phyloP scores from a whole-genome alignment of 495 filamentous ascomycete species.

The Evansstolkia leycettana region DNA sequence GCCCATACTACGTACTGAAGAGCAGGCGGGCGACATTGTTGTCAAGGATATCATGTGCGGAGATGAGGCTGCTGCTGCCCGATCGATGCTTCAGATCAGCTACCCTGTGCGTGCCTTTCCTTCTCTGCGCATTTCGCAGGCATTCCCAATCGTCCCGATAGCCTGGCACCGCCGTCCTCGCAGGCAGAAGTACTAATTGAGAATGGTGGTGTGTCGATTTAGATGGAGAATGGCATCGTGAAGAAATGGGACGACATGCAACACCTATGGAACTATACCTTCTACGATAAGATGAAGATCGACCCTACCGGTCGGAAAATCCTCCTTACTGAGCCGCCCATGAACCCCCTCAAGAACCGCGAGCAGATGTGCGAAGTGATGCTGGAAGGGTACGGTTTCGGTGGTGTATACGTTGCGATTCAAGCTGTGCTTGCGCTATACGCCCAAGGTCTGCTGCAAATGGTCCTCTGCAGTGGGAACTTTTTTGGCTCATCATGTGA shows the following conservation, averaged over 20 bases:
- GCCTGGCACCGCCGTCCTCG: slow-evolving; percentile 12
- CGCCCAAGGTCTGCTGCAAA: slow-evolving; percentile 59
- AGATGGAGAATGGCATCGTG: slow-evolving; percentile 99
- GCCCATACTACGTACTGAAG: slow-evolving; percentile 92
- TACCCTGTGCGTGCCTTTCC: slow-evolving; percentile 56
- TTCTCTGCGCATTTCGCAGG: slow-evolving; percentile 1
- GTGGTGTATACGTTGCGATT: slow-evolving; percentile 96
- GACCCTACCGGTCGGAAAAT: slow-evolving; percentile 91
- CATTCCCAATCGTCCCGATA: slow-evolving; percentile 6
- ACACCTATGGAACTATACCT: slow-evolving; percentile 98
- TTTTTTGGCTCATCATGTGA: too few species aligned
- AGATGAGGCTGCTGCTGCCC: slow-evolving; percentile 90
- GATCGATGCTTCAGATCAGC: slow-evolving; percentile 93
- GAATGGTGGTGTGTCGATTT: slow-evolving; percentile 5
- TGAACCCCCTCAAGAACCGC: slow-evolving; percentile 92
- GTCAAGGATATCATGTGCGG: slow-evolving; percentile 99
- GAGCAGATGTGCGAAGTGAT: slow-evolving; percentile 98
- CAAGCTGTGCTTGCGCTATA: slow-evolving; percentile 96
- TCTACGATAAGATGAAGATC: slow-evolving; percentile 90
- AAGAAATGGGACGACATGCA: slow-evolving; percentile 99
- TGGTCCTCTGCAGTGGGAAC: too few species aligned
- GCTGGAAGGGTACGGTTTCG: slow-evolving; percentile 94
- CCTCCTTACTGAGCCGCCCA: slow-evolving; percentile 92
- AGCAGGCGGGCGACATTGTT: slow-evolving; percentile 61
- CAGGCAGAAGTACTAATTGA: slow-evolving; percentile 16